A percentile compares a stretch with the other conserved stretches of the same genome.
Evolutionary conservation across 768 basidiomycete species (phyloP).

Genomic region (Boletus rex-veris): DNA sequence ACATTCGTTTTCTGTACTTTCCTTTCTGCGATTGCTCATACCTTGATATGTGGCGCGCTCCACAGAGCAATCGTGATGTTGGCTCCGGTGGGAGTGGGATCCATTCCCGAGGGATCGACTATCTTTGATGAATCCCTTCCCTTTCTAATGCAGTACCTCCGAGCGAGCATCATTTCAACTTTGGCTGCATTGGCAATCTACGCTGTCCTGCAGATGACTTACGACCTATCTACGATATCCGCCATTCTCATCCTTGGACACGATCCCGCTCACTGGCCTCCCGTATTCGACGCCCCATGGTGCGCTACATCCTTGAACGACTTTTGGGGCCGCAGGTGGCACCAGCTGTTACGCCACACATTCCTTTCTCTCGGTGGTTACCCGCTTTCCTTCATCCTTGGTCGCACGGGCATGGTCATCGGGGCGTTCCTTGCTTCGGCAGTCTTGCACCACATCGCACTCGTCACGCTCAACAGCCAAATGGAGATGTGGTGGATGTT

Average conservation of each 20-base stretch:
- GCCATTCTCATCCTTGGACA: background rate
- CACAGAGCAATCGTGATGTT: background rate
- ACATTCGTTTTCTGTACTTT: background rate
- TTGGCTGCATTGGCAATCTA: background rate
- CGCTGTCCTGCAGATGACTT: background rate
- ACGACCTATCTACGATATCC: background rate
- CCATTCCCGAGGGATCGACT: background rate
- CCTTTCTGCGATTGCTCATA: background rate
- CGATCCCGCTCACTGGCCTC: background rate
- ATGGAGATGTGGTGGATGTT: background rate
- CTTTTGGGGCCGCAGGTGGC: conserved; percentile 2
- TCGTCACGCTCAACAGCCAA: background rate
- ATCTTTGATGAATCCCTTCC: background rate
- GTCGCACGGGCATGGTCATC: background rate
- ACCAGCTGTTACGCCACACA: background rate
- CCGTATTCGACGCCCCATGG: background rate
- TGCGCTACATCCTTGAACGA: background rate
- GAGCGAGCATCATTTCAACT: background rate
- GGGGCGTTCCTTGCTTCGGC: background rate
- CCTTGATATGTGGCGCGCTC: background rate
- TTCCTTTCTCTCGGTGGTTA: background rate
- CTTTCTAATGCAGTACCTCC: background rate
- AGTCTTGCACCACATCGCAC: background rate
- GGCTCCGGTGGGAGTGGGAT: background rate
- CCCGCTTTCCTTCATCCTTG: background rate